A percentile compares a stretch with the other conserved stretches of the same genome.
phyloP scores from a whole-genome alignment of 495 filamentous ascomycete species.

The Coniosporium apollinis region DNA sequence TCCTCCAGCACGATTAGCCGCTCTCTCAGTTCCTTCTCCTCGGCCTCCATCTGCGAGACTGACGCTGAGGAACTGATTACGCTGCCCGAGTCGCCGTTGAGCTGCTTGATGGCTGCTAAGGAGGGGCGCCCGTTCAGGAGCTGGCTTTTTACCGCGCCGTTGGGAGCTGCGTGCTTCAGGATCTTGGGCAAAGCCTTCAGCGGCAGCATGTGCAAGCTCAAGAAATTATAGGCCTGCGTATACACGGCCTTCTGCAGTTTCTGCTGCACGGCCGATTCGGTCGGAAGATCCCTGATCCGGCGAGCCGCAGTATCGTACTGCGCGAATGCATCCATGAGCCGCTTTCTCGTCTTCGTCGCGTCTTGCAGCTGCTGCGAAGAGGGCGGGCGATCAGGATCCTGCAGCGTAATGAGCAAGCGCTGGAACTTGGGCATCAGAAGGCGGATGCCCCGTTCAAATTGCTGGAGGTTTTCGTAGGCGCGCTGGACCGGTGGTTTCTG shows the following conservation, averaged over 20 bases:
- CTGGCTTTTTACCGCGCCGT: slow-evolving; percentile 14
- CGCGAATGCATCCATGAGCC: slow-evolving; percentile 75
- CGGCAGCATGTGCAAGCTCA: slow-evolving; percentile 85
- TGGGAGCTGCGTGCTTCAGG: slow-evolving; percentile 49
- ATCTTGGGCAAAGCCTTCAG: slow-evolving; percentile 73
- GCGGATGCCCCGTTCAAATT: slow-evolving; percentile 81
- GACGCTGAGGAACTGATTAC: slow-evolving; percentile 17
- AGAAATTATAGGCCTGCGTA: slow-evolving; percentile 63
- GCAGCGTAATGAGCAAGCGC: slow-evolving; percentile 49
- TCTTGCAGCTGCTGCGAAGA: slow-evolving; percentile 61
- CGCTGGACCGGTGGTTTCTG: slow-evolving; percentile 59
- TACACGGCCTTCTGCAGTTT: slow-evolving; percentile 73
- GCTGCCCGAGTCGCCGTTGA: slow-evolving; percentile 21
- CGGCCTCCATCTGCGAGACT: slow-evolving; percentile 57
- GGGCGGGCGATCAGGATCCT: slow-evolving; percentile 58
- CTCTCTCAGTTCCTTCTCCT: slow-evolving; percentile 77
- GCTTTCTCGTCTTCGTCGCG: slow-evolving; percentile 77
- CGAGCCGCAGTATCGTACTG: slow-evolving; percentile 80
- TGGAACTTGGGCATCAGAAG: slow-evolving; percentile 78
- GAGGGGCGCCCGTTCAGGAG: slow-evolving; percentile 23
- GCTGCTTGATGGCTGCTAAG: slow-evolving; percentile 43
- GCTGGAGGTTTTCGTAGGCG: slow-evolving; percentile 70
- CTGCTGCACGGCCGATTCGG: slow-evolving; percentile 52
- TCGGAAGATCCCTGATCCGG: slow-evolving; percentile 64
- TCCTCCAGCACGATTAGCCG: slow-evolving; percentile 82